Conservation (phyloP, 2,329 filamentous ascomycete genomes). For the Pseudocercospora vitis region DNA sequence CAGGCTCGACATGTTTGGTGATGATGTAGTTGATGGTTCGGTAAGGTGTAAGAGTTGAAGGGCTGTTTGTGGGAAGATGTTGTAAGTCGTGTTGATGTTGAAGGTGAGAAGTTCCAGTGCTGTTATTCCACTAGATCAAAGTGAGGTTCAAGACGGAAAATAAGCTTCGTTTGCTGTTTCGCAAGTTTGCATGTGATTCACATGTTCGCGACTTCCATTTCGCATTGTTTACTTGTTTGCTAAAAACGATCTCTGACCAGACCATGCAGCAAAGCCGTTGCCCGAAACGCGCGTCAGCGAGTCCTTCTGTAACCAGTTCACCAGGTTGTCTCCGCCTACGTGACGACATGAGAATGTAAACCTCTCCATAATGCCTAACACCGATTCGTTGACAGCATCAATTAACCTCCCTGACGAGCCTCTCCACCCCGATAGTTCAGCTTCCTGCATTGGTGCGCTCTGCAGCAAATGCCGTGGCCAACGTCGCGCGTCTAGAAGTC, state of each 20-base stretch:
- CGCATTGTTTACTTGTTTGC: constrained; percentile 7
- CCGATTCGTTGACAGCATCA: no score
- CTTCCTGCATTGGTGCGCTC: no score
- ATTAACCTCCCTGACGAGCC: no score
- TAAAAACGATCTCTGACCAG: not conserved
- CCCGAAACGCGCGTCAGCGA: no score
- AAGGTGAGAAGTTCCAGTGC: not conserved
- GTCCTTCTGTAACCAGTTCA: no score
- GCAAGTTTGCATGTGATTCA: constrained; percentile 9
- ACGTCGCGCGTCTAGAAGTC: not conserved
- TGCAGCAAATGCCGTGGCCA: no score
- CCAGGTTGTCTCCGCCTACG: no score
- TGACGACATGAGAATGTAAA: no score
- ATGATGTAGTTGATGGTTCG: constrained; percentile 3
- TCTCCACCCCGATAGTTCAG: no score
- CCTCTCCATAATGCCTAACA: no score
- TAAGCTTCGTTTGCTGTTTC: constrained; percentile 6
- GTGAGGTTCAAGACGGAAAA: constrained; percentile 2
- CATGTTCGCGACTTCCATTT: not conserved
- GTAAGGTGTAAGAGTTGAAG: constrained; percentile 1
- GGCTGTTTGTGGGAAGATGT: constrained; percentile 6
- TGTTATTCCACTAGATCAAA: not conserved
- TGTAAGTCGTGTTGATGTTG: constrained; percentile 7
- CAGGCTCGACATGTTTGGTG: not conserved
- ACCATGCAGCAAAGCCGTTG: no score